A percentile compares a stretch with the other conserved stretches of the same genome.
Conservation (phyloP, 73 alveolate genomes). For the Uronychia setigera region DNA sequence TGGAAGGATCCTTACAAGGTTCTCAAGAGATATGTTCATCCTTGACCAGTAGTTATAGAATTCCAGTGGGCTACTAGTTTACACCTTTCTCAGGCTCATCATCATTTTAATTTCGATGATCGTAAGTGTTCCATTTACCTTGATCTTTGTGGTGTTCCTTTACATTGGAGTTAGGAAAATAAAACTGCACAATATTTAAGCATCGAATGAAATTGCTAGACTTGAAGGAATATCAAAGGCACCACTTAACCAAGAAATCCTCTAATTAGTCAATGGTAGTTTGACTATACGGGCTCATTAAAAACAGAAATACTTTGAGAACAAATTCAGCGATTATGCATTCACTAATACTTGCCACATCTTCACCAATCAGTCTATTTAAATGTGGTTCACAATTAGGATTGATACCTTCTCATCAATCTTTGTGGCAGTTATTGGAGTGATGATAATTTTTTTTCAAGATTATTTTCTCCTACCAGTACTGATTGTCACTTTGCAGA, state of each 20-base stretch:
- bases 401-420: background rate
- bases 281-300: constrained; percentile 12
- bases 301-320: constrained; percentile 2
- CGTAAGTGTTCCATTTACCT: no score
- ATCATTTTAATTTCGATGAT: no score
- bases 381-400: constrained; percentile 6
- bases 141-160: no score
- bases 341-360: background rate
- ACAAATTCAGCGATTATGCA: constrained; percentile 1
- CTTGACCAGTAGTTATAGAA: no score
- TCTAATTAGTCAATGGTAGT: constrained; percentile 4
- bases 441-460: background rate
- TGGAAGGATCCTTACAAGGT: constrained; percentile 83
- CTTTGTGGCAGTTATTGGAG: background rate
- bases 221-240: constrained; percentile 1
- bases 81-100: no score
- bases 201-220: background rate
- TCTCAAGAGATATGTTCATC: constrained; percentile 86
- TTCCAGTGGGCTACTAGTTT: no score
- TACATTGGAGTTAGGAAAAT: no score
- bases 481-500: background rate
- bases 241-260: constrained; percentile 14
- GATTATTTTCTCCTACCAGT: background rate
- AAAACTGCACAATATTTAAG: no score
- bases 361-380: background rate